Evolutionary conservation across 73 alveolate species (phyloP).

Genomic region (Tetrahymena thermophila): DNA sequence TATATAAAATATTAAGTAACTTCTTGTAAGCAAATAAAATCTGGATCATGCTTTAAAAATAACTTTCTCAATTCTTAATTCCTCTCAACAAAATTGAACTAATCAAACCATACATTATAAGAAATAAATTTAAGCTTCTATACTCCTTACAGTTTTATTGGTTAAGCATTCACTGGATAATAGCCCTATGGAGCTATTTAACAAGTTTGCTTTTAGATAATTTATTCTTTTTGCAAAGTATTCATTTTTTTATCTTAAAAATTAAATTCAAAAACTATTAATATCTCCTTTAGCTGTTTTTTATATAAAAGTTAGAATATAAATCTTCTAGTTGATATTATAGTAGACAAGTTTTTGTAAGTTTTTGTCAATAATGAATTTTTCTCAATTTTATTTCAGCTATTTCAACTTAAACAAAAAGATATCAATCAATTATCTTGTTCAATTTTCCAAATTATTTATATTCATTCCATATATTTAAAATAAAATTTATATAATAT

Average conservation of each 20-base stretch:
- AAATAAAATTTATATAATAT: no score
- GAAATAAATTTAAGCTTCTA: conserved; percentile 36
- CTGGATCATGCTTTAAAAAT: conserved; percentile 34
- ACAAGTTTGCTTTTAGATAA: not conserved
- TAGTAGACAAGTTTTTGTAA: no score
- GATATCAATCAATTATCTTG: no score
- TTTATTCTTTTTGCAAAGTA: not conserved
- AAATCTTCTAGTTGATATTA: no score
- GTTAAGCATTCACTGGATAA: not conserved
- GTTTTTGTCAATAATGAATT: no score
- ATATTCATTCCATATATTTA: no score
- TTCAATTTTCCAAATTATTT: no score
- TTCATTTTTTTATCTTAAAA: not conserved
- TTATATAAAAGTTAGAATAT: no score
- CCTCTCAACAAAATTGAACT: conserved; percentile 45
- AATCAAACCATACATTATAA: conserved; percentile 56
- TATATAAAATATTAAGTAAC: conserved; percentile 35
- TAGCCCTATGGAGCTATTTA: not conserved
- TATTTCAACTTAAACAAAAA: no score
- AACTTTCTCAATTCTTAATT: conserved; percentile 15
- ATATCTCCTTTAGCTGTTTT: no score
- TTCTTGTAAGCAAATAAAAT: conserved; percentile 52
- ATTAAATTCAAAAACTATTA: no score
- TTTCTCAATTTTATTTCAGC: no score
- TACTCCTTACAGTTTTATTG: not conserved